These are phyloP conservation scores for Byssochlamys sp. DNA, from an alignment of 2,329 filamentous ascomycete species.

Conservation along the genomic window DNA sequence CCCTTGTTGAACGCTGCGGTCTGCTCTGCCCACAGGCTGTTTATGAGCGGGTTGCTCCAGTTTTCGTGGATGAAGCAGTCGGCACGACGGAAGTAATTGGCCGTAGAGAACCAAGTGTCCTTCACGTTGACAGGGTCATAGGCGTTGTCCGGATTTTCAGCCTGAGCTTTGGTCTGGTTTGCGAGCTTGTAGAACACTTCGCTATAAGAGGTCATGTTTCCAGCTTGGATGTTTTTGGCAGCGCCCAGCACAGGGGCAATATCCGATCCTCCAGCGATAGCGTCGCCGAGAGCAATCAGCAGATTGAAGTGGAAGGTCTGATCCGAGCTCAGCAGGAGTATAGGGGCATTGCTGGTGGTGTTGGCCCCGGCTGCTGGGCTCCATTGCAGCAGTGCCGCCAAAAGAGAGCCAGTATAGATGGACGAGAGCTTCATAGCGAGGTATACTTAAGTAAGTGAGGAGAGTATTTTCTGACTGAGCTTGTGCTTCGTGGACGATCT, in stretches of 20 bases:
- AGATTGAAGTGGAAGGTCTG: not conserved
- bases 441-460: not conserved
- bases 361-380: not conserved
- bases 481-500: not conserved
- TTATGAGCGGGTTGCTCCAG: slow-evolving; percentile 33
- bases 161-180: not conserved
- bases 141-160: not conserved
- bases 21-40: slow-evolving; percentile 29
- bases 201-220: not conserved
- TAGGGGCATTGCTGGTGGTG: not conserved
- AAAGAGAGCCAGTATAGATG: not conserved
- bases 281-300: not conserved
- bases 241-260: not conserved
- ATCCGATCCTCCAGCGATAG: not conserved
- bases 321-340: not conserved
- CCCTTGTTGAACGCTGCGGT: slow-evolving; percentile 31
- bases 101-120: slow-evolving; percentile 29
- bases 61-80: slow-evolving; percentile 37
- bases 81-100: slow-evolving; percentile 36
- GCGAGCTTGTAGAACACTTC: not conserved
- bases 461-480: not conserved
- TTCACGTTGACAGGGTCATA: slow-evolving; percentile 6
- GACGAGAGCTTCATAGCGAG: not conserved
- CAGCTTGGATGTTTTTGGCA: not conserved
- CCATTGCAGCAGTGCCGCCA: not conserved